phyloP scores from a whole-genome alignment of 495 filamentous ascomycete genomes.

The Neurospora tetraspora region DNA sequence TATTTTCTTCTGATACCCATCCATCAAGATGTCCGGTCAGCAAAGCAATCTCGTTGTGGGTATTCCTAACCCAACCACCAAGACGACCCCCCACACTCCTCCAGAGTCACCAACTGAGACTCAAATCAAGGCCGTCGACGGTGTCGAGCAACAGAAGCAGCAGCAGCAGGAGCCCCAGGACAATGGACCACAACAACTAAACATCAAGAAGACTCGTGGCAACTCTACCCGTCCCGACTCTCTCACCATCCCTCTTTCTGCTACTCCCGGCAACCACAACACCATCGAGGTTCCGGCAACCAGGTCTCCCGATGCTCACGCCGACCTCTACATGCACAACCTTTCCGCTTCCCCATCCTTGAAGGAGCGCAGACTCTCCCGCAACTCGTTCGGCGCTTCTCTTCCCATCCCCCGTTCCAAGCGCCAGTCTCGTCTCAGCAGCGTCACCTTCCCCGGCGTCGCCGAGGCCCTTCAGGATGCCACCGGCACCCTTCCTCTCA shows the following conservation, averaged over 20 bases:
- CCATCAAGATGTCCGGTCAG: neutral
- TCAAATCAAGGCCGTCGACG: slow-evolving; percentile 2
- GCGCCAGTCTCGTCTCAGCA: slow-evolving; percentile 55
- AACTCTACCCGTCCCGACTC: slow-evolving; percentile 4
- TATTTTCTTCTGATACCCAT: slow-evolving; percentile 1
- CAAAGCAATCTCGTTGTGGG: neutral
- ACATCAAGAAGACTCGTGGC: neutral
- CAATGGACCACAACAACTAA: neutral
- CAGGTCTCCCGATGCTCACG: slow-evolving; percentile 59
- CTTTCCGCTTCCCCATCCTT: slow-evolving; percentile 57
- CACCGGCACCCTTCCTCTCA: slow-evolving; percentile 37
- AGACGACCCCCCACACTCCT: neutral
- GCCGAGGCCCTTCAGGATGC: slow-evolving; percentile 23
- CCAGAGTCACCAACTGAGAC: neutral
- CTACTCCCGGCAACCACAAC: slow-evolving; percentile 18
- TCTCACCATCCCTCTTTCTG: slow-evolving; percentile 15
- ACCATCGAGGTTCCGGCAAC: slow-evolving; percentile 65
- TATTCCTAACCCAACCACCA: neutral
- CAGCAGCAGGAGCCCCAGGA: neutral
- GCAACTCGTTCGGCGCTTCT: slow-evolving; percentile 71
- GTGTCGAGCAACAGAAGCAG: neutral
- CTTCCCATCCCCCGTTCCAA: slow-evolving; percentile 69
- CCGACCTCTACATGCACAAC: slow-evolving; percentile 62
- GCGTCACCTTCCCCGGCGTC: slow-evolving; percentile 32
- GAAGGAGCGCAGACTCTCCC: slow-evolving; percentile 55